A percentile compares a stretch with the other conserved stretches of the same genome.
Conservation (phyloP, 306 rosid species). For the Sicyos edulis region DNA sequence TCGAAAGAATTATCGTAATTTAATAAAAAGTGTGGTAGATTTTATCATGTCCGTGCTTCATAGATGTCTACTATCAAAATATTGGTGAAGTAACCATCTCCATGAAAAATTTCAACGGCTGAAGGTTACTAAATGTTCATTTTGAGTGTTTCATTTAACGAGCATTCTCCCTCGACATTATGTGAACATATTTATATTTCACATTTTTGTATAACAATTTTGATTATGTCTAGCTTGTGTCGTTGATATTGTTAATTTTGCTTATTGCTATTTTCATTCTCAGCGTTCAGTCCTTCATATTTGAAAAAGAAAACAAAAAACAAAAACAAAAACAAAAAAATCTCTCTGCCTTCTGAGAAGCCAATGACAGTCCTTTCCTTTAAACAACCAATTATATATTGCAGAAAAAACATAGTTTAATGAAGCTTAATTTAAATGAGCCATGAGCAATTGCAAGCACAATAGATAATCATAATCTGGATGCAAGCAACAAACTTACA, state of each 20-base stretch:
- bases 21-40: no score
- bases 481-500: conserved; percentile 44
- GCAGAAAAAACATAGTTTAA: not conserved
- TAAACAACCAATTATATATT: conserved; percentile 1
- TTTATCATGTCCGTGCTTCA: no score
- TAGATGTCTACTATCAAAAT: no score
- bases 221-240: not conserved
- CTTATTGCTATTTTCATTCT: not conserved
- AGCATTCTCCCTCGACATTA: not conserved
- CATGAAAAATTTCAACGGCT: no score
- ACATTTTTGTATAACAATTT: not conserved
- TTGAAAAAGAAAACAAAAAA: no score
- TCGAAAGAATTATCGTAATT: no score
- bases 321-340: no score
- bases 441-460: not conserved
- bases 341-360: no score
- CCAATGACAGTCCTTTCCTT: not conserved
- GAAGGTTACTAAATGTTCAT: not conserved
- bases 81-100: no score
- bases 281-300: not conserved
- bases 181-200: not conserved
- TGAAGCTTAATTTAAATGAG: not conserved
- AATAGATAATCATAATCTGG: not conserved
- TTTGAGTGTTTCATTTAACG: not conserved
- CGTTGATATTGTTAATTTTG: not conserved